Base-by-base conservation (phyloP, 2,329 filamentous ascomycete genomes). In the Neospermospora avenae region DNA sequence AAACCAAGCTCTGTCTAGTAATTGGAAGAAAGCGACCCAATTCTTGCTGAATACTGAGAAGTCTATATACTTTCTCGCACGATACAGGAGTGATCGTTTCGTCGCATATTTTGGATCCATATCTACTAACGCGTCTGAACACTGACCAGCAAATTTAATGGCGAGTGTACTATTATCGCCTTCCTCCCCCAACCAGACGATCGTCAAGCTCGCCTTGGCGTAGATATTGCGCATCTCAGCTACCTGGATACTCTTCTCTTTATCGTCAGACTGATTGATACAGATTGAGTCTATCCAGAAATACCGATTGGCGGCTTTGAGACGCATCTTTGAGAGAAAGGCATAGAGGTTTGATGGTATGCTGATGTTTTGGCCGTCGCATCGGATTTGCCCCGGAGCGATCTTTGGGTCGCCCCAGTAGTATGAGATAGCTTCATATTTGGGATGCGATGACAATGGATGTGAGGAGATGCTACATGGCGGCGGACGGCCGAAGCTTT, bases 221-320 rank as follows among this genome's bases (percentile, higher is more conserved):
- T 60, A 56, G 18, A 73, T 71, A 8, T 67, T 28, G 18, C 60
- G 64, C 67, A 70, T 70, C 41, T 63, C 46, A 10, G 57, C 45
- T 4, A 70, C 61, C 46, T 70, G 67, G 10, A 54, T 39, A 24
- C 28, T 59, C 34, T 63, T 67, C 53, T 70, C 69, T 8, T 49
- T 44, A 6, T 57, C 48, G 37, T 68, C 60, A 2, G 18, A 24
- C 57, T 70, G 69, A 42, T 70, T 61, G 46, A 70, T 66, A 45
- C 67, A 70, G 16, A 70, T 55, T 11, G 68, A 63, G 48, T 70
- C 69, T 5, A 70, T 64, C 69, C 68, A 70, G 2, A 70, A 45
- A 18, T 51, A 45, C 25, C 53, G 25, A 4, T 55, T 44, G 16
- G 25, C 42, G 13, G 37, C 39, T 35, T 42, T 55, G 3, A 44